Evolutionary conservation across 306 rosid species (phyloP).

Genomic region (Vicia villosa): DNA sequence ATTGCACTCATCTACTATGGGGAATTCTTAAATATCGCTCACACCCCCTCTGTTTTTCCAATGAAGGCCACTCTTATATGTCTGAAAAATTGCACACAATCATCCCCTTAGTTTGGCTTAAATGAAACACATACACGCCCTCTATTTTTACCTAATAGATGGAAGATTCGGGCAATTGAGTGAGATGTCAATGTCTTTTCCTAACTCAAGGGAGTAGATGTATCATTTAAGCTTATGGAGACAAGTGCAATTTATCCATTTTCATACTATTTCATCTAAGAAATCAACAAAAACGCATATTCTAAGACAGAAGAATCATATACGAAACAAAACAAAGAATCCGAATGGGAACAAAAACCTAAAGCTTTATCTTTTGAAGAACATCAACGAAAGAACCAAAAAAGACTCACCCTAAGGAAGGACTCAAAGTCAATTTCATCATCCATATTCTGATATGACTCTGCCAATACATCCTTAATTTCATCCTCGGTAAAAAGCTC

Average conservation of each 20-base stretch:
- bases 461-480: conserved; percentile 58
- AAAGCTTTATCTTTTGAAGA: neutral
- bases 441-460: conserved; percentile 48
- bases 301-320: neutral
- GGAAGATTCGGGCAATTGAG: neutral
- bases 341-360: neutral
- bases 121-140: neutral
- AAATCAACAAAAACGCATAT: conserved; percentile 3
- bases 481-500: conserved; percentile 70
- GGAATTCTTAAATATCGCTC: neutral
- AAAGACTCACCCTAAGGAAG: conserved; percentile 73
- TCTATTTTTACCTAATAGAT: neutral
- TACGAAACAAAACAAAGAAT: neutral
- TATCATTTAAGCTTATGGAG: neutral
- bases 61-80: neutral
- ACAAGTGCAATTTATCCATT: neutral
- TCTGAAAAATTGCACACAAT: neutral
- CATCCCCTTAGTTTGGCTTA: neutral
- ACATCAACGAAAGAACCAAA: neutral
- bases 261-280: neutral
- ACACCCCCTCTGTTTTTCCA: neutral
- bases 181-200: neutral
- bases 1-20: neutral
- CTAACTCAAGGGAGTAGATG: neutral
- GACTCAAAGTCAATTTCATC: conserved; percentile 88